Evolutionary conservation across 345 rosid species (phyloP).

Genomic region (Turnera subulata): DNA sequence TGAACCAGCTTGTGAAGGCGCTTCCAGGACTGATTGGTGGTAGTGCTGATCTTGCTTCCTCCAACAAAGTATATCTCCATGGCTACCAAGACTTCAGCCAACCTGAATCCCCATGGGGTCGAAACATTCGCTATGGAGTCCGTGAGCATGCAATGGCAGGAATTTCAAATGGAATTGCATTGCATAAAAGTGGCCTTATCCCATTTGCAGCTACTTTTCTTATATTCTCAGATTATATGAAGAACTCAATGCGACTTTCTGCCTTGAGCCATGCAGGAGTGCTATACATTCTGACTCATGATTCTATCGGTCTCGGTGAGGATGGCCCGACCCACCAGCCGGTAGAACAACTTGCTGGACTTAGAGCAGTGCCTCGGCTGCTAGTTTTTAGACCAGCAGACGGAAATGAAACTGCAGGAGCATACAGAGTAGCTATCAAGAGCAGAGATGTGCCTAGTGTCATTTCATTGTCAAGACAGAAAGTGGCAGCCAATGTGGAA

Average conservation of each 20-base stretch:
- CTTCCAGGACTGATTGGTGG: constrained; percentile 40
- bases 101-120: constrained; percentile 15
- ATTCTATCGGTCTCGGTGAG: constrained; percentile 40
- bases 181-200: constrained; percentile 23
- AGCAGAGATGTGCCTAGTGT: constrained; percentile 25
- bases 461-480: constrained; percentile 31
- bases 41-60: constrained; percentile 39
- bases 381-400: constrained; percentile 37
- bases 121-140: constrained; percentile 31
- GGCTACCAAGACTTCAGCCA: constrained; percentile 20
- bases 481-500: constrained; percentile 20
- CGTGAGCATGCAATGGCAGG: constrained; percentile 41
- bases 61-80: constrained; percentile 28
- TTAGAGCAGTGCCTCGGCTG: constrained; percentile 29
- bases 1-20: constrained; percentile 28
- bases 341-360: constrained; percentile 34
- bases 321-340: constrained; percentile 46
- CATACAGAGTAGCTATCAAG: constrained; percentile 22
- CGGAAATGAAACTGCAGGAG: constrained; percentile 39
- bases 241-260: constrained; percentile 27
- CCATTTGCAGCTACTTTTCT: constrained; percentile 37
- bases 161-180: constrained; percentile 39
- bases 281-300: constrained; percentile 35
- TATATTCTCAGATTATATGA: constrained; percentile 38
- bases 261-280: constrained; percentile 38